Base-by-base conservation (phyloP, 208 protist species). In the Leishmania gerbilli region DNA sequence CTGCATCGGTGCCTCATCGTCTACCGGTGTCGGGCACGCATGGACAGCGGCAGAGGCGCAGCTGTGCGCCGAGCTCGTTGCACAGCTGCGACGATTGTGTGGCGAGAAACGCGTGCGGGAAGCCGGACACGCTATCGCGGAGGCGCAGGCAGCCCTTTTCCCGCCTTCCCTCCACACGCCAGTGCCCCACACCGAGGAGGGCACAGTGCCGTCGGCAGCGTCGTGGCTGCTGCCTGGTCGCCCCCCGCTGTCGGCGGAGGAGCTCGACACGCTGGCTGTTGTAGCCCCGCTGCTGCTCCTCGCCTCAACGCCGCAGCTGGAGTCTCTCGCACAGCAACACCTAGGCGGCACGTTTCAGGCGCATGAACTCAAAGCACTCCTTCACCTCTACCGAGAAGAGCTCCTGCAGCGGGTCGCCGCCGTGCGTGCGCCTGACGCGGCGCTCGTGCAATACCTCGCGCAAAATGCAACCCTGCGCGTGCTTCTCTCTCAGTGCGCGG, bases 291-390 rank as follows among this genome's bases (percentile, higher is more conserved):
- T 88, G 9, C 71, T 95, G 78, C 51, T 91, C 21, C 65, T 93
- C 37, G 80, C 87, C 19, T 85, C 88, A 31, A 55, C 88, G 31
- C 82, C 84, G n/a, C 88, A 85, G 75, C 79, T 94, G 17, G 90
- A 96, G 71, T 55, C 71, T 40, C 84, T 96, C 21, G 79, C 87
- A 3, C 65, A 49, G 40, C 74, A 79, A 15, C 82, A 83, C 34
- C 88, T 96, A 67, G 64, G 67, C 15, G 86, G 69, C 81, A 55
- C 81, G 31, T 90, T 92, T 71, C 51, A 68, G n/a, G 80, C 87
- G 3, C 90, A 89, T 76, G 87, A 92, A 56, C 86, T 96, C 40
- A 87, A 86, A 56, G 77, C 90, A 11, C 79, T 94, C 31, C 88
- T 96, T 19, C 69, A 85, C 21, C 68, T 79, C n/a, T 87, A 96